Conservation (phyloP, 2,329 filamentous ascomycete genomes). For the Colletotrichum musicola region DNA sequence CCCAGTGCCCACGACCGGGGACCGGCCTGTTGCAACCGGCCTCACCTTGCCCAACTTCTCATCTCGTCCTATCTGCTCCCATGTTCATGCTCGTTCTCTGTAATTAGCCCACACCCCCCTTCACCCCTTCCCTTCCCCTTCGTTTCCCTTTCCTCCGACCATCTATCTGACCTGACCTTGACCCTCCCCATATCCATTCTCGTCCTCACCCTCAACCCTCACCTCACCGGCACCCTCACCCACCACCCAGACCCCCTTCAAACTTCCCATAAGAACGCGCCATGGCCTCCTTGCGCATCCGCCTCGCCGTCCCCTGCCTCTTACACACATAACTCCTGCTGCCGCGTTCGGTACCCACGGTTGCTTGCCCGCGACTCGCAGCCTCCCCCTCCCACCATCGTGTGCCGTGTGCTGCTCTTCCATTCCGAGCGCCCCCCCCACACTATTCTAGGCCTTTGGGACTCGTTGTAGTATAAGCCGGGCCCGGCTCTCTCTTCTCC, state of each 20-base stretch:
- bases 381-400: neutral
- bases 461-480: constrained; percentile 15
- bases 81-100: constrained; percentile 17
- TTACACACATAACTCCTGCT: constrained; percentile 15
- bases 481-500: neutral
- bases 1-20: constrained; percentile 29
- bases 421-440: neutral
- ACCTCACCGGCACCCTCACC: neutral
- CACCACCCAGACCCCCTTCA: constrained; percentile 28
- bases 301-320: constrained; percentile 14
- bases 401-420: neutral
- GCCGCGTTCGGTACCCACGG: constrained; percentile 18
- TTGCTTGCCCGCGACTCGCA: constrained; percentile 29
- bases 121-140: neutral
- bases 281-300: constrained; percentile 29
- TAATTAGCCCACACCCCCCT: constrained; percentile 27
- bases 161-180: neutral
- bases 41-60: constrained; percentile 36
- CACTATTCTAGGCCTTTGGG: neutral
- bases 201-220: too few relatives aligned
- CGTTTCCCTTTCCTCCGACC: neutral
- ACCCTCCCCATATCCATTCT: neutral
- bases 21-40: constrained; percentile 35
- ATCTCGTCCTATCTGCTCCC: constrained; percentile 22
- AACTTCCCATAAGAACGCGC: constrained; percentile 35